Percentiles rank a stretch among this genome's conserved stretches.
phyloP scores from a whole-genome alignment of 768 basidiomycete genomes.

The Lactarius indigo region DNA sequence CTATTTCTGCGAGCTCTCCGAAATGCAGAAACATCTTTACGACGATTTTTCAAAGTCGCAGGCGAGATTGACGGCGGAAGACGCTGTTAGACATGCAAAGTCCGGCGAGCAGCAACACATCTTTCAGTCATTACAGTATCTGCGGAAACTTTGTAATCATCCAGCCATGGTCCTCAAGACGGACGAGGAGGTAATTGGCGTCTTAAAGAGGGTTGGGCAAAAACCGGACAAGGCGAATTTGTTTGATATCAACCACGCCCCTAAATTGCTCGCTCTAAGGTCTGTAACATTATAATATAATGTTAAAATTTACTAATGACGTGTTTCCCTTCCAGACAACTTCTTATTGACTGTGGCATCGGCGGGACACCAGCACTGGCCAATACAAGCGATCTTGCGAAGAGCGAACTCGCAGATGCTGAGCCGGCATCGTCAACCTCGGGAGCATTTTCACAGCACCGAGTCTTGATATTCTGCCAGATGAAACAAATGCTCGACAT shows the following conservation, averaged over 20 bases:
- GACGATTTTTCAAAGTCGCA: slow-evolving; percentile 88
- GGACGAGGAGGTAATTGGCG: slow-evolving; percentile 51
- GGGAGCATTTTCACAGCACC: slow-evolving; percentile 83
- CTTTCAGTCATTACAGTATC: slow-evolving; percentile 95
- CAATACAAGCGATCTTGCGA: slow-evolving; percentile 49
- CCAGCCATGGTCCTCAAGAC: slow-evolving; percentile 86
- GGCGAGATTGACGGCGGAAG: slow-evolving; percentile 60
- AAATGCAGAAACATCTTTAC: slow-evolving; percentile 89
- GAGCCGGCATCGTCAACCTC: slow-evolving; percentile 40
- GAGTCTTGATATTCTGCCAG: slow-evolving; percentile 99
- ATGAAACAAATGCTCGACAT: slow-evolving; percentile 99
- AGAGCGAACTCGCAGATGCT: slow-evolving; percentile 65
- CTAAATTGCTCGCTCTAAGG: slow-evolving; percentile 90
- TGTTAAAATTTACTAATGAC: neutral
- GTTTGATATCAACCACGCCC: slow-evolving; percentile 85
- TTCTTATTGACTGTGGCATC: slow-evolving; percentile 92
- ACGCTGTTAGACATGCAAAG: slow-evolving; percentile 50
- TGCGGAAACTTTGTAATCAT: slow-evolving; percentile 97
- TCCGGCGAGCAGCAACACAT: slow-evolving; percentile 72
- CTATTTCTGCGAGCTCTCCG: slow-evolving; percentile 96
- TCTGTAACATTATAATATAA: slow-evolving; percentile 37
- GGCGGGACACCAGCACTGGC: slow-evolving; percentile 45
- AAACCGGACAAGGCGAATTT: slow-evolving; percentile 43
- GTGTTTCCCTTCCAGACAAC: slow-evolving; percentile 57
- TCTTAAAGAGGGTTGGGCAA: slow-evolving; percentile 53